Base-by-base conservation (phyloP, 2,329 filamentous ascomycete genomes). In the Penicillium digitatum region DNA sequence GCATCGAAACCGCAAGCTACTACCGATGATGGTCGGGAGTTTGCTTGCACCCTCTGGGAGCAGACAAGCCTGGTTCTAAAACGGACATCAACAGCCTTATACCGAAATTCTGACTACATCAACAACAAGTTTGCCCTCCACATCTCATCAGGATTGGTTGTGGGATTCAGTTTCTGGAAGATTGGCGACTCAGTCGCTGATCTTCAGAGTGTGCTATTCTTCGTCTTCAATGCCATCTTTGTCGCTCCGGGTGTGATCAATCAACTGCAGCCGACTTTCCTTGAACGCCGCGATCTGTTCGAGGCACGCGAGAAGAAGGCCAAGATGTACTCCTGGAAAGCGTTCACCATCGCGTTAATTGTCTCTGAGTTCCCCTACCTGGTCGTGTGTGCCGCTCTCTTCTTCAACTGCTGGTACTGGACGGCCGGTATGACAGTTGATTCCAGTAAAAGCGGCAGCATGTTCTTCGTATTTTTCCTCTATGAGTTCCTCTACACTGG, bases 341-440 rank as follows among this genome's bases (percentile, higher is more conserved):
- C 87, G 0, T 90, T 90, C 66, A 82, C 81, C 54, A 87, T 86
- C 0, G 86, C 86, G 0, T 82, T 87, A 56, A 78, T 90, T 5
- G 74, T 90, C 1, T 82, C 81, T 3, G 88, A 91, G 66, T 82
- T 91, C 18, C 87, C 88, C 0, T 82, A 82, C 43, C 82, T 87
- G 0, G 79, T 88, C 59, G 65, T 89, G 22, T 80, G 81, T 5
- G 81, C 79, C 0, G 76, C 86, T 0, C 69, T 90, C 4, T 90
- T 90, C 75, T 91, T 81, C 77, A 74, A 83, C 0, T 76, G 88
- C 1, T 91, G 87, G 86, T 91, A 91, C 73, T 91, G 81, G 69
- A 81, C 87, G 0, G 81, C 83, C 0, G 88, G 88, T 0, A 75
- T 66, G 50, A 57, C 61, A 3, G 59, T 56, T 3, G 61, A 60